Evolutionary conservation across 1,284 basidiomycete species (phyloP).

Genomic region (Thecaphora thlaspeos): DNA sequence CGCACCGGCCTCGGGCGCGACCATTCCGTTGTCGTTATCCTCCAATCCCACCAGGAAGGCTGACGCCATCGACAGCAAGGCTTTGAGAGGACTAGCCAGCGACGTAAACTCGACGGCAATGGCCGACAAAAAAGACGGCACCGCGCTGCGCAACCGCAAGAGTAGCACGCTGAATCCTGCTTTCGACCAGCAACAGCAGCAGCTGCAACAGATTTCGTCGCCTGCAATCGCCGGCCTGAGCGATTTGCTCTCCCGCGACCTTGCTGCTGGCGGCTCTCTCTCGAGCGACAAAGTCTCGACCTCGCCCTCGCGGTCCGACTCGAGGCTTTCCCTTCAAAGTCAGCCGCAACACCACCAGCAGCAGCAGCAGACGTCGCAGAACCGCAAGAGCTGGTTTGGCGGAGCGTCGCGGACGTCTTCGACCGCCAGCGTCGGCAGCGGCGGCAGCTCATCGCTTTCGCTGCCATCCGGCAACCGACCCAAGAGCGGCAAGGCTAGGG

Average conservation of each 20-base stretch:
- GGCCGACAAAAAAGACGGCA: not conserved
- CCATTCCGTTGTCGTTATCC: slow-evolving; percentile 15
- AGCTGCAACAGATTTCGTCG: slow-evolving; percentile 1
- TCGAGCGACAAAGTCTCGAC: slow-evolving; percentile 1
- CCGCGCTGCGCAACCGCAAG: not conserved
- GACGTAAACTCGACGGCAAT: not conserved
- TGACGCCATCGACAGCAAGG: not conserved
- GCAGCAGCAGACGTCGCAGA: slow-evolving; percentile 5
- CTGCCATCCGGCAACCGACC: not conserved
- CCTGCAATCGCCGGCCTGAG: slow-evolving; percentile 35
- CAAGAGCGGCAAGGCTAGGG: slow-evolving; percentile 13
- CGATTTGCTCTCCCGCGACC: slow-evolving; percentile 30
- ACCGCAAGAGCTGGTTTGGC: slow-evolving; percentile 38
- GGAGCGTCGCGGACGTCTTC: slow-evolving; percentile 12
- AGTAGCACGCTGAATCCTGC: not conserved
- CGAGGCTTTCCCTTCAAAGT: not conserved
- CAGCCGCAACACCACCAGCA: not conserved
- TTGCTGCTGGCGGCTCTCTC: slow-evolving; percentile 14
- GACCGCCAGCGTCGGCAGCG: too few relatives aligned
- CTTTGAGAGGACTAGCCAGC: not conserved
- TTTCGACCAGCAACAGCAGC: not conserved
- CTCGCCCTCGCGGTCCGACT: not conserved
- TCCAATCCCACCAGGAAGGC: too few relatives aligned
- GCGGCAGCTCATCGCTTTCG: not conserved
- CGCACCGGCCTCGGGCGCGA: slow-evolving; percentile 27